phyloP scores from a whole-genome alignment of 202 grass and related monocot genomes.

The Saccharum hybrid region DNA sequence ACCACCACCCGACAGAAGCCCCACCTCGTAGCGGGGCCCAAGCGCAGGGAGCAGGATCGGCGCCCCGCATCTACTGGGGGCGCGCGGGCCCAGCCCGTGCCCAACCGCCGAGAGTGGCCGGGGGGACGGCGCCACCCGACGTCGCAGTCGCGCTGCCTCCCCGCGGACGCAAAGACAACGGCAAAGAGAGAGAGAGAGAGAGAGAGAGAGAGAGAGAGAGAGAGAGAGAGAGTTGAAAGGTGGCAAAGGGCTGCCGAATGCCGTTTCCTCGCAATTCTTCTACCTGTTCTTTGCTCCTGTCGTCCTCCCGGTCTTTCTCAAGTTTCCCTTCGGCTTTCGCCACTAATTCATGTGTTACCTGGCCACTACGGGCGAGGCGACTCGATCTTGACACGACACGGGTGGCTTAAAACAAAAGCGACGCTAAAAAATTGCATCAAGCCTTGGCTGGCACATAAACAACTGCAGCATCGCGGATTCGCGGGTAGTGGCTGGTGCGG shows the following conservation, averaged over 20 bases:
- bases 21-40: not conserved
- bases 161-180: conserved; percentile 27
- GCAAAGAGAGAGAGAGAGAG: too few species aligned
- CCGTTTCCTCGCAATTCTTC: conserved; percentile 21
- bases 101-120: not conserved
- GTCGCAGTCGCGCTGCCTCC: conserved; percentile 35
- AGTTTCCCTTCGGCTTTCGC: not conserved
- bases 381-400: conserved; percentile 16
- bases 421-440: not conserved
- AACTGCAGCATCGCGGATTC: not conserved
- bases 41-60: not conserved
- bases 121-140: conserved; percentile 3
- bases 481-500: not conserved
- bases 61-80: too few species aligned
- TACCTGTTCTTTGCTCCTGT: not conserved
- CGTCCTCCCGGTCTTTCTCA: conserved; percentile 18
- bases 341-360: not conserved
- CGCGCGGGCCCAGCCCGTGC: not conserved
- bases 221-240: not conserved
- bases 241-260: not conserved
- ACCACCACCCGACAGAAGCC: not conserved
- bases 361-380: not conserved
- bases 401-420: not conserved
- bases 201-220: too few species aligned
- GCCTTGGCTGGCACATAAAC: not conserved